Conservation (phyloP, 202 grass and related monocot species). For the Musa balbisiana region DNA sequence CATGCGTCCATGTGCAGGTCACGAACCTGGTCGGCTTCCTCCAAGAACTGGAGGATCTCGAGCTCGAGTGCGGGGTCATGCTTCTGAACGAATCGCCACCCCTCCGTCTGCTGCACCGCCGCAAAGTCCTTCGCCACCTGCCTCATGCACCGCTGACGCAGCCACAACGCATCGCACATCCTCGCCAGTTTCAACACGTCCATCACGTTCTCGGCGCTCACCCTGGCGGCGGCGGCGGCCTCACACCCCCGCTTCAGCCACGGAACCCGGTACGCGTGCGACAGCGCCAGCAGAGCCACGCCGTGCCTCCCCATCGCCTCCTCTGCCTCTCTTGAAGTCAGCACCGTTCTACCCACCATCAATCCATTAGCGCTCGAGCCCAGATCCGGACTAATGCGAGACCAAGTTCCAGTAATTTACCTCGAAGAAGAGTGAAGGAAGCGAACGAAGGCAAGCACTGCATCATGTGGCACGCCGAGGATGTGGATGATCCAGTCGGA, state of each 20-base stretch:
- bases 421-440: conserved; percentile 39
- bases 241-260: conserved; percentile 69
- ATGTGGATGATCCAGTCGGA: conserved; percentile 39
- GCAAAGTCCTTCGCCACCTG: conserved; percentile 54
- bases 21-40: conserved; percentile 38
- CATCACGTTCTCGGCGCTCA: conserved; percentile 37
- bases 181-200: conserved; percentile 67
- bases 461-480: conserved; percentile 45
- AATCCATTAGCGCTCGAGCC: too few species aligned
- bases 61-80: conserved; percentile 50
- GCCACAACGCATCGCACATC: conserved; percentile 61
- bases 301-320: conserved; percentile 38
- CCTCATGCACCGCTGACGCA: conserved; percentile 50
- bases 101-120: conserved; percentile 53
- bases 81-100: conserved; percentile 58
- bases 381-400: too few species aligned
- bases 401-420: neutral
- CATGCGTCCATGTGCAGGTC: too few species aligned
- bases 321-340: conserved; percentile 24
- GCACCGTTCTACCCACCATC: conserved; percentile 7
- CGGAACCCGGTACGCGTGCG: conserved; percentile 57
- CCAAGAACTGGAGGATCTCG: conserved; percentile 50
- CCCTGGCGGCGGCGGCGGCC: conserved; percentile 33
- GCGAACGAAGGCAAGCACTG: conserved; percentile 54
- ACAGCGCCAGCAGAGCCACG: conserved; percentile 62